Evolutionary conservation across 208 protist genomes (phyloP), one percentile per base, ranked within the genome.

Genomic region (Strigomonas culicis): DNA sequence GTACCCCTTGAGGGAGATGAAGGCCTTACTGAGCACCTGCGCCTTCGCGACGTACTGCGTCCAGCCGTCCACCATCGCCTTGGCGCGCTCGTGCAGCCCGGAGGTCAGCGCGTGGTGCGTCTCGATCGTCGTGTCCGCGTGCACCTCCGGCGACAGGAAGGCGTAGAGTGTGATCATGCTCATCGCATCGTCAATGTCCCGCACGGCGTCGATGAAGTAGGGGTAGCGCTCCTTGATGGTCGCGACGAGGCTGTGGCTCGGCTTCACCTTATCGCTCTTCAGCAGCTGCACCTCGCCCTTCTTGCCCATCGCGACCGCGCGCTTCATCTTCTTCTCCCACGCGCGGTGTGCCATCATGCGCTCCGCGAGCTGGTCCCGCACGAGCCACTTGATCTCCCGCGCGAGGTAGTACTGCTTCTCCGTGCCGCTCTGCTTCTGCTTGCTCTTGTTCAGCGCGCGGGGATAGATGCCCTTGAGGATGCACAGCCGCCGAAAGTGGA

Each of bases 401-500:
- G 84, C 92, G 49, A 97, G 83, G 78, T 99, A 99, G 84, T 99
- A 99, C 41, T 98, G 97, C 76, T 98, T 99, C 34, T 97, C 90
- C 41, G 91, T 88, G 8, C 83, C 84, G 67, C 84, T 96, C 66
- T 96, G 79, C 77, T 98, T 98, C 80, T 98, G 97, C 66, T 97
- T 89, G 77, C 88, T 96, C 67, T 97, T 97, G 56, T 72, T 75
- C 31, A 99, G 97, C 27, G 97, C 95, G 27, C 98, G 95, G 6
- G 98, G 98, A 80, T 98, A 99, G 64, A 99, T 96, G 44, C 98
- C 98, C 72, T 99, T 99, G 34, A 99, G 86, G 51, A 99, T 99
- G 82, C 98, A 99, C 27, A 99, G 76, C 6, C 96, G 89, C 49
- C 94, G 82, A 72, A 98, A 98, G 62, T 98, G 87, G 30, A 95